Base-by-base conservation (phyloP, 2,329 filamentous ascomycete species). In the Clonostachys sp. region DNA sequence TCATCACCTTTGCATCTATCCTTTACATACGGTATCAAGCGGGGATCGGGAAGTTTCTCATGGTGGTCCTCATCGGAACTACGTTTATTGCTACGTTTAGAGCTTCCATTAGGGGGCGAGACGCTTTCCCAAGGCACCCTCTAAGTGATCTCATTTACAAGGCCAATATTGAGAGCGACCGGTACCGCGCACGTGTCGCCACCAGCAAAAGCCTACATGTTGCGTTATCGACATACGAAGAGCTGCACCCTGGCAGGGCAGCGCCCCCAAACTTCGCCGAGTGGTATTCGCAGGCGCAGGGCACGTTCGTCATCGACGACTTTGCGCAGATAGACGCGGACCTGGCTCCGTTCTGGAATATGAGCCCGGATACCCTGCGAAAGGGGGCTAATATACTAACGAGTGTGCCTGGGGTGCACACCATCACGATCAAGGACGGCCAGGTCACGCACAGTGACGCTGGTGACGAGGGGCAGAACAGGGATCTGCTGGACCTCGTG, bases 261-360 rank as follows among this genome's bases (percentile, higher is more conserved):
- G 90, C 91, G 14, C 91, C 91, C 12, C 87, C 85, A 1, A 80
- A 87, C 49, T 96, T 95, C 57, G 87, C 91, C 57, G 83, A 84
- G 54, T 96, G 91, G 91, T 95, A 86, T 60, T 76, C 85, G 17
- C 90, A 88, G 58, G 89, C 90, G 6, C 80, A 78, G 51, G 72
- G 78, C n/a, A 86, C 91, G 1, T 72, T 81, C 45, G 72, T 95
- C 45, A 82, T 94, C 47, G 91, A 96, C 57, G 83, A 88, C 52
- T 96, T 89, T 55, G 84, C 88, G 54, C 88, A 86, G 43, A 90
- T 95, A 47, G 83, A 88, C 54, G 75, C 83, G 47, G 83, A 89
- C 51, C 66, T 95, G 4, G 70, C 83, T 3, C 89, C 89, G 0
- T 95, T 95, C 59, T 91, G 87, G 87, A 82, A 78, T 3, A 58